Base-by-base conservation (phyloP, 768 basidiomycete genomes). In the Leccinellum rugosiceps region DNA sequence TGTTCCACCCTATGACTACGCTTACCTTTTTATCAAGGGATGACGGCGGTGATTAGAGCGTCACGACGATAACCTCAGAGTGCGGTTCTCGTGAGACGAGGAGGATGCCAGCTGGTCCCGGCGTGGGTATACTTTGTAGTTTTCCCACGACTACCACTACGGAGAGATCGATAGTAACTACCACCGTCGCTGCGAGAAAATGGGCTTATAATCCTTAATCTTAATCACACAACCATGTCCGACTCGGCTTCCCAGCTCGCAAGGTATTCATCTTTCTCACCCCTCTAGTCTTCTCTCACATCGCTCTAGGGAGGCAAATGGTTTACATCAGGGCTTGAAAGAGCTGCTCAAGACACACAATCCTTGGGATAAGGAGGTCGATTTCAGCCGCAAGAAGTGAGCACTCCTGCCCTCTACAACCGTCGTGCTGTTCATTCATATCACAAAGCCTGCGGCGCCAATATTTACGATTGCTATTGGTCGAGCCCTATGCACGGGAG, bases 341-440 rank as follows among this genome's bases (percentile, higher is more conserved):
- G 87, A 87, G 60, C 71, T 85, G 52, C 79, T 95, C 56, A 88
- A 87, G 68, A 80, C 79, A 38, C 85, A 81, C 58, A 84, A 87
- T 51, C 90, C 92, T 32, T 94, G 87, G 81, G 88, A 90, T 59
- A 88, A 80, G 69, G 90, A 94, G 58, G 84, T 94, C 44, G 94
- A 98, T 67, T 86, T 88, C 62, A 83, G 86, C 70, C 81, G 94
- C 65, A 90, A 91, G 75, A 87, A 85, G 94, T 93, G 72, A 75
- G 92, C 41, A 8, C 25, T 34, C 58, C 35, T 43, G 43, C 19
- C 44, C 55, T 53, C 31, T 59, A 38, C n/a, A 53, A 32, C 53
- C 47, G 54, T 17, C 55, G n/a, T 32, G 26, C 23, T 28, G 47
- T 2, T 54, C 52, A 30, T 59, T 50, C 47, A 46, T 58, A 28